Base-by-base conservation (phyloP, 306 rosid species). In the Adenanthera pavonina region DNA sequence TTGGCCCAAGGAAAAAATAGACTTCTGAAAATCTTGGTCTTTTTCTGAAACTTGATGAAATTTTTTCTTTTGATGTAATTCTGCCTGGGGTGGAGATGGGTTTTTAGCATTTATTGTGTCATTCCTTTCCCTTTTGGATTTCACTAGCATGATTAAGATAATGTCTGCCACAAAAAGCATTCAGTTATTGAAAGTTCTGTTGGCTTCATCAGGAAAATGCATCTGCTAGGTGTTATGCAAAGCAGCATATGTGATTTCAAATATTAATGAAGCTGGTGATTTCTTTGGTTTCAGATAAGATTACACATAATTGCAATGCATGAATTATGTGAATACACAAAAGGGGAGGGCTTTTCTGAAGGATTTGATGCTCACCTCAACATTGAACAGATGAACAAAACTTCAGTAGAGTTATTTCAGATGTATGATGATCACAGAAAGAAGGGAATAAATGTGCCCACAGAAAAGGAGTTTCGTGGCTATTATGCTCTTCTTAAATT, bases 291-390 rank as follows among this genome's bases (percentile, higher is more conserved):
- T 84, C 96, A 95, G 99, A 93, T 95, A 87, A 92, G 92, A 81
- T 85, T 95, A 83, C 99, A 95, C 74, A 93, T 95, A 86, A 84
- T 95, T 84, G 97, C 94, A 46, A 95, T 95, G 98, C 98, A 95
- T 77, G 98, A 95, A 79, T 85, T 95, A 82, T 95, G 99, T 68
- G 99, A 95, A 86, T 91, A 92, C 89, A 87, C 96, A 66, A 95
- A 88, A 87, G 99, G 99, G 81, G 99, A 95, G 81, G 99, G 99
- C 79, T 95, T 95, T 81, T 86, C 98, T 0, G 99, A 95, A 88
- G 99, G 99, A 78, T 95, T 95, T 86, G 99, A 95, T 78, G 98
- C 99, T 77, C 99, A 95, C 88, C 97, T 95, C 76, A 95, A 95
- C 83, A 95, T 95, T 83, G 99, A 95, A 86, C 99, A 95, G 90